Evolutionary conservation across 2,329 filamentous ascomycete species (phyloP), one percentile per base, ranked within the genome.

Genomic region (Grosmannia clavigera): DNA sequence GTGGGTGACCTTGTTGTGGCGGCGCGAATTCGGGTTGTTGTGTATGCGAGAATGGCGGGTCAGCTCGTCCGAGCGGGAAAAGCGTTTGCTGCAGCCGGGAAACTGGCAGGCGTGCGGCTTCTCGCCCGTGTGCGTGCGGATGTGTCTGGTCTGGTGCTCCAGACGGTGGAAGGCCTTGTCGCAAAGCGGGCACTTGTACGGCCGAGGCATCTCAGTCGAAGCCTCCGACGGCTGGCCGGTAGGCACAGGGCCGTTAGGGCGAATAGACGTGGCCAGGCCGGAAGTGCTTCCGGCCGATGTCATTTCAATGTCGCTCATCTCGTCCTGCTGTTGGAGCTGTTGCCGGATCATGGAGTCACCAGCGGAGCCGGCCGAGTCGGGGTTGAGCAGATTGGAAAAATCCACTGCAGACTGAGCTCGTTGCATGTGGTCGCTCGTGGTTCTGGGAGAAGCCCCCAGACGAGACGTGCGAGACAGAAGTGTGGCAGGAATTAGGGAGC

Each of bases 161-260:
- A 99, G 81, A 64, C 94, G 90, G 79, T 97, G 94, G 77, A 99
- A 99, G 63, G 94, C 92, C 81, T 96, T 95, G 69, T 96, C 92
- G 78, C 94, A 99, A 64, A 99, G 83, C 63, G 92, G 92, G 74
- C 92, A 99, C 79, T 97, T 97, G 84, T 99, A 99, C 0, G 92
- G 92, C 60, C 94, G 86, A 62, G 94, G 94, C 59, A 97, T 83
- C 74, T 97, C 92, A 65, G 73, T 76, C 56, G 63, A 61, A 7
- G 64, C 46, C 80, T 90, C 74, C 74, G 82, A 67, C 64, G 77
- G 68, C 69, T 89, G 83, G 61, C 85, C 81, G 65, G 78, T 79
- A 54, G 84, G 82, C 55, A 85, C 70, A 55, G 80, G 81, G 62
- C 81, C 84, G 67, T 87, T 81, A 69, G 85, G 78, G 75, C 84